Evolutionary conservation across 768 basidiomycete species (phyloP).

Genomic region (Auricularia sp.): DNA sequence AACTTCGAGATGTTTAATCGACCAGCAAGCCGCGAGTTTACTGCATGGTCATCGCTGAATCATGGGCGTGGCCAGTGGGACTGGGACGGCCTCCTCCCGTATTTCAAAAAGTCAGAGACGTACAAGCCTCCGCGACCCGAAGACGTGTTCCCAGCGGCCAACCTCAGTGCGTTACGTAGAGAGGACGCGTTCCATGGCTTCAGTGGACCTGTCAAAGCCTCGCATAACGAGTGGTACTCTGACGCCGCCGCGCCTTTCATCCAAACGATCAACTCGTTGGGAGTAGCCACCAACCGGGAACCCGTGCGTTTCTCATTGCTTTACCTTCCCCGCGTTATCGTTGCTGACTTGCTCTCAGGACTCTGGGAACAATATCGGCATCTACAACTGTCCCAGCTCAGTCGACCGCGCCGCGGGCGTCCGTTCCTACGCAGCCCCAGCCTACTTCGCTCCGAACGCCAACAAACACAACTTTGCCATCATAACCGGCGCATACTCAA

Average conservation of each 20-base stretch:
- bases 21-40: slow-evolving; percentile 14
- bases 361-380: slow-evolving; percentile 7
- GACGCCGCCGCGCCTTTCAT: slow-evolving; percentile 4
- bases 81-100: slow-evolving; percentile 14
- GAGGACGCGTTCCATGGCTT: slow-evolving; percentile 4
- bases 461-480: slow-evolving; percentile 29
- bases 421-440: slow-evolving; percentile 3
- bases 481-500: slow-evolving; percentile 32
- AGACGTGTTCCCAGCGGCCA: slow-evolving; percentile 4
- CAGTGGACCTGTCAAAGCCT: slow-evolving; percentile 5
- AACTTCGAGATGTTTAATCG: slow-evolving; percentile 13
- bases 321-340: not conserved
- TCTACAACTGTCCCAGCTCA: slow-evolving; percentile 7
- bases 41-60: slow-evolving; percentile 16
- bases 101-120: slow-evolving; percentile 23
- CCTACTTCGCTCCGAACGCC: slow-evolving; percentile 11
- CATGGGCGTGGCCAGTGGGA: slow-evolving; percentile 9
- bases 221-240: slow-evolving; percentile 9
- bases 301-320: not conserved
- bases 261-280: not conserved
- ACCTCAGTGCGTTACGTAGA: not conserved
- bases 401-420: not conserved
- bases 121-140: slow-evolving; percentile 23
- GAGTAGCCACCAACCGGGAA: not conserved
- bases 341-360: not conserved